Percentiles rank a stretch among this genome's conserved stretches.
These are phyloP conservation scores for Corrigiola litoralis DNA, from an alignment of 179 eudicot genomes.

Conservation along the genomic window DNA sequence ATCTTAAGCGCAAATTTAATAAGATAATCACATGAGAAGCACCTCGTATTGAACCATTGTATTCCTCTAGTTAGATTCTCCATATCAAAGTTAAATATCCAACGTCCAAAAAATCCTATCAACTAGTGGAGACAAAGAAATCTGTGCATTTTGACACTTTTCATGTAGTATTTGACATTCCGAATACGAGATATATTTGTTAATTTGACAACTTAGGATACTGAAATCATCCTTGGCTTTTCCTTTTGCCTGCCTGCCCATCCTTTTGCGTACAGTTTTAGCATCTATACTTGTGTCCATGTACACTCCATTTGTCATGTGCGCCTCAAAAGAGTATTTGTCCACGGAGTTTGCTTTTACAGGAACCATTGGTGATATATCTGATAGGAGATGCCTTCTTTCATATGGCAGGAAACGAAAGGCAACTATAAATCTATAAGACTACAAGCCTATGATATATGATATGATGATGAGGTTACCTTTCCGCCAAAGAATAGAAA, in stretches of 20 bases:
- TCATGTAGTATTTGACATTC: too few species aligned
- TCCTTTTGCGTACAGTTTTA: not conserved
- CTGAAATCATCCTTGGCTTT: not conserved
- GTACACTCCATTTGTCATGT: conserved; percentile 5
- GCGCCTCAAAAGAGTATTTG: not conserved
- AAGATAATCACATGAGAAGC: too few species aligned
- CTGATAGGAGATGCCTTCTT: not conserved
- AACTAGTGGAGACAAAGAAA: too few species aligned
- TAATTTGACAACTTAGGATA: not conserved
- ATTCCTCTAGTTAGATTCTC: too few species aligned
- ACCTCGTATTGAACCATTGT: too few species aligned
- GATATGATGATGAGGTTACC: not conserved
- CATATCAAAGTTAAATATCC: too few species aligned
- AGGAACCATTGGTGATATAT: not conserved
- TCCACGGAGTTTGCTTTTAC: not conserved
- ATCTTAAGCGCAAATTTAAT: too few species aligned
- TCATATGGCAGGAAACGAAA: not conserved
- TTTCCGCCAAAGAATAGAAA: not conserved
- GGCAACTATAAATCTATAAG: not conserved
- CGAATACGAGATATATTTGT: not conserved
- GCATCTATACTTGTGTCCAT: conserved; percentile 6
- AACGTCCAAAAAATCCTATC: too few species aligned
- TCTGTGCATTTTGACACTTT: too few species aligned
- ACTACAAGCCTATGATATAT: not conserved
- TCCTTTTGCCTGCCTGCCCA: not conserved